These are phyloP conservation scores for Domatiomyces globalis DNA, from an alignment of 2,329 filamentous ascomycete genomes.

Conservation along the genomic window DNA sequence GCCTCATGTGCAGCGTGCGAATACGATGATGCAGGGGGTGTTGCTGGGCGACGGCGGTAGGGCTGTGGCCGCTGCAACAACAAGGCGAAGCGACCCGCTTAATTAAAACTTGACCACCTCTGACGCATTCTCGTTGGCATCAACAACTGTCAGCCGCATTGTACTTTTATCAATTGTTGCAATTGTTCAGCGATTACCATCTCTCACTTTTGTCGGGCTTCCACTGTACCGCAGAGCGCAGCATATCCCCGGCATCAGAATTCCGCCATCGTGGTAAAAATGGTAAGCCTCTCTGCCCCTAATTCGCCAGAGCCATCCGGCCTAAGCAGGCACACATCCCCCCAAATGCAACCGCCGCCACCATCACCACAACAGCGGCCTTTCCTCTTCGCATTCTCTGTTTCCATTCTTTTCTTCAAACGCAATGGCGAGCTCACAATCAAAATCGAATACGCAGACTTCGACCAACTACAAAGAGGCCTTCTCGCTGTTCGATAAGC, in stretches of 20 bases:
- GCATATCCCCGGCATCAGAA: neutral
- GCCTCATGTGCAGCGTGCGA: too few species aligned
- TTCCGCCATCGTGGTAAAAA: neutral
- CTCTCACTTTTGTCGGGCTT: neutral
- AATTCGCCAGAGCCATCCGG: neutral
- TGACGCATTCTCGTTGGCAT: neutral
- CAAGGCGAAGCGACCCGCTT: neutral
- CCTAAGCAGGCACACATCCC: too few species aligned
- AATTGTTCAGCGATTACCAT: neutral
- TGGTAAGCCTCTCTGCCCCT: neutral
- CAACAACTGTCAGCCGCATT: neutral
- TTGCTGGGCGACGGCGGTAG: too few species aligned
- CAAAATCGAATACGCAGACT: slow-evolving; percentile 36
- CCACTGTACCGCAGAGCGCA: neutral
- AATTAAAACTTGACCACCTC: neutral
- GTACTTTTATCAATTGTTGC: neutral
- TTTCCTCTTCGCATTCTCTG: too few species aligned
- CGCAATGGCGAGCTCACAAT: slow-evolving; percentile 12
- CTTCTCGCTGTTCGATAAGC: slow-evolving; percentile 99
- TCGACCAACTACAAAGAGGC: slow-evolving; percentile 99
- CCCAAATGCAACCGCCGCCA: too few species aligned
- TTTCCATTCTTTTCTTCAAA: neutral
- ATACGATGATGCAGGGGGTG: too few species aligned
- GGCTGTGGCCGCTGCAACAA: too few species aligned
- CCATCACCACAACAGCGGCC: neutral